Evolutionary conservation across 2,329 filamentous ascomycete species (phyloP), one percentile per base, ranked within the genome.

Genomic region (Cladosporium sp.): DNA sequence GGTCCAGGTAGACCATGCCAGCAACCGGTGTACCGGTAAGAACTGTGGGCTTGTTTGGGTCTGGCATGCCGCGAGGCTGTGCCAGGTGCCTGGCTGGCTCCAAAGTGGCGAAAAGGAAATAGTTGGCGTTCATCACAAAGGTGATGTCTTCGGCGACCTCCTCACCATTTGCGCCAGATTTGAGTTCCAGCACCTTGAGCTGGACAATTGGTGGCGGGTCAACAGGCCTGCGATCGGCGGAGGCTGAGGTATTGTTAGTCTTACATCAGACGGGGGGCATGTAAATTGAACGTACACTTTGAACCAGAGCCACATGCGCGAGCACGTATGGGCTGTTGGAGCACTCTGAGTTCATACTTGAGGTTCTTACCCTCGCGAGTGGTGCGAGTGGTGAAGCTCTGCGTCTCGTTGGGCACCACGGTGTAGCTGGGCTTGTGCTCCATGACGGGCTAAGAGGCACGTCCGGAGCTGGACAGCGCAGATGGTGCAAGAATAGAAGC

Each of bases 161-260:
- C 43, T 71, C 66, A 64, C 82, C 82, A 68, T 75, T 77, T 18
- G 79, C 77, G 28, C 80, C 77, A 11, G 78, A 68, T 21, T 79
- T 76, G 62, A 89, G 91, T 75, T 97, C 91, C 72, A 88, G 92
- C 69, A 98, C 91, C 70, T 89, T 90, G 67, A 99, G 83, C 79
- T 96, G 92, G 46, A 98, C 92, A 64, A 99, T 95, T 0, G 95
- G 95, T 2, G 95, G 95, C 67, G 91, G 93, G 77, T 97, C 94
- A 67, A 97, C 93, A 23, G 94, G 93, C 63, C 94, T 91, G 71
- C 94, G 89, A 79, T 97, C 93, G 73, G 91, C 91, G 67, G 90
- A 92, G 51, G 91, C 90, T 93, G 66, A 32, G 56, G 16, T 23
- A 65, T 70, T 67, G 64, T 56, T 10, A 58, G 43, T 28, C 21